phyloP scores from a whole-genome alignment of 2,329 filamentous ascomycete species.

The Colletotrichum kahawae region DNA sequence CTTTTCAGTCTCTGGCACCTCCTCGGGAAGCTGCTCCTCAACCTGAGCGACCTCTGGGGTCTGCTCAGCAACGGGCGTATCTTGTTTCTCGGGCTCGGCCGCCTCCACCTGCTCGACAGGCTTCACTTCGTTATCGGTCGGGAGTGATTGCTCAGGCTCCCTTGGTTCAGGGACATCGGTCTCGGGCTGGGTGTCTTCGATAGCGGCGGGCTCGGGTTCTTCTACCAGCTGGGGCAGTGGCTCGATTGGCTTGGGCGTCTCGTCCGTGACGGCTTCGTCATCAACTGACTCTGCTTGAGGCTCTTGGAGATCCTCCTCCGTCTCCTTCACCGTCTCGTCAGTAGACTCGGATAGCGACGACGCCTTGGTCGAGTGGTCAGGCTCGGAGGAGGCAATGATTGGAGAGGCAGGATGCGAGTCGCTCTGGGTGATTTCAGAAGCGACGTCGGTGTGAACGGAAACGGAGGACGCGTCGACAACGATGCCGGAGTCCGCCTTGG shows the following conservation, averaged over 20 bases:
- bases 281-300: background rate
- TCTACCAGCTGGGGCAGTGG: background rate
- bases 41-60: background rate
- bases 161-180: background rate
- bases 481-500: conserved; percentile 60
- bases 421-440: conserved; percentile 51
- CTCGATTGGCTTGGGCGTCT: conserved; percentile 24
- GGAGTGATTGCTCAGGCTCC: background rate
- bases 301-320: conserved; percentile 34
- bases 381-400: conserved; percentile 56
- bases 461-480: conserved; percentile 52
- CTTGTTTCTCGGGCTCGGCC: conserved; percentile 22
- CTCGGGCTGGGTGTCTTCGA: background rate
- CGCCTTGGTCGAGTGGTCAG: conserved; percentile 65
- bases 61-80: conserved; percentile 19
- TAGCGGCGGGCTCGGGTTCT: background rate
- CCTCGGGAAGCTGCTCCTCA: background rate
- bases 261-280: background rate
- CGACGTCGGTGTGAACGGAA: conserved; percentile 48
- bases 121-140: conserved; percentile 24
- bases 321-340: conserved; percentile 58
- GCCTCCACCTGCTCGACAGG: conserved; percentile 26
- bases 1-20: background rate
- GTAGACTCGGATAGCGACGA: conserved; percentile 69
- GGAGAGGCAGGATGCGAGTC: conserved; percentile 66